phyloP scores from a whole-genome alignment of 345 rosid genomes.

The Leavenworthia alabamica region DNA sequence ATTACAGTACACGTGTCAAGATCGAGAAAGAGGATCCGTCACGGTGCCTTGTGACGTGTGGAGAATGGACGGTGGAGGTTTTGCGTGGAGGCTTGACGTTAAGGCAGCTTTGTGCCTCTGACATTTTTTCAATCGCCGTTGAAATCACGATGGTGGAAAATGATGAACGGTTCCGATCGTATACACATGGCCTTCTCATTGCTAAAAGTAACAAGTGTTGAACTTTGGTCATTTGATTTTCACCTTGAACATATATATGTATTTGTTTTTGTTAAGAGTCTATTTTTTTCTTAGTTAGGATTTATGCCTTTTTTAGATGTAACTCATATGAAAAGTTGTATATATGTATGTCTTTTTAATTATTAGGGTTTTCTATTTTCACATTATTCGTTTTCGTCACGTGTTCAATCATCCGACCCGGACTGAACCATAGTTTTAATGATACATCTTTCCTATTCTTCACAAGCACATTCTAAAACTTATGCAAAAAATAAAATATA shows the following conservation, averaged over 20 bases:
- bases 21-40: no score
- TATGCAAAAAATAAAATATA: not conserved
- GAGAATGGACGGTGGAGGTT: slow-evolving; percentile 69
- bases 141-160: not conserved
- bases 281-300: not conserved
- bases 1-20: slow-evolving; percentile 49
- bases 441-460: not conserved
- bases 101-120: slow-evolving; percentile 61
- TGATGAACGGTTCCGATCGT: slow-evolving; percentile 1
- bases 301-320: not conserved
- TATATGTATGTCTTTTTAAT: not conserved
- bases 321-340: not conserved
- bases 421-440: not conserved
- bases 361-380: not conserved
- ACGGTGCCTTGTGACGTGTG: slow-evolving; percentile 89
- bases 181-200: not conserved
- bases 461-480: not conserved
- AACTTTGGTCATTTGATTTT: slow-evolving; percentile 1
- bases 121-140: not conserved
- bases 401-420: not conserved
- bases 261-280: not conserved
- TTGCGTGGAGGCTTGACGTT: slow-evolving; percentile 84
- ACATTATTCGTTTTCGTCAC: not conserved
- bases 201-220: not conserved
- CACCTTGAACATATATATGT: slow-evolving; percentile 17